These are phyloP conservation scores for Elaphomyces granulatus DNA, from an alignment of 495 filamentous ascomycete genomes.

Conservation along the genomic window DNA sequence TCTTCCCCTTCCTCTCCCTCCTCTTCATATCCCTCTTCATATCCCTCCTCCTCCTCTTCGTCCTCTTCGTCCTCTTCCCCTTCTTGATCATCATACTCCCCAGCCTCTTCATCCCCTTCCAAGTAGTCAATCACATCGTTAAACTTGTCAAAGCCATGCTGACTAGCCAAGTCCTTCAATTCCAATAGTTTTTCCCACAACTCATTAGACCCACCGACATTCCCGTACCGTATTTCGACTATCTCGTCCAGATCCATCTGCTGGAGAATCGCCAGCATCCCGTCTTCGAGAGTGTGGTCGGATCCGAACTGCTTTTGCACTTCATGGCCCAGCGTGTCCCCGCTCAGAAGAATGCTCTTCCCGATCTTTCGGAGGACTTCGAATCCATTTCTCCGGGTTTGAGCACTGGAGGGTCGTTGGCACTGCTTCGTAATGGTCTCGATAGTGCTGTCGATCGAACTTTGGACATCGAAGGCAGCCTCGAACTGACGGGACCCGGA, in stretches of 20 bases:
- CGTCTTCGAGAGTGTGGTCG: conserved; percentile 5
- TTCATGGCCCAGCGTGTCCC: conserved; percentile 7
- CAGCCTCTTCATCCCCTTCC: not conserved
- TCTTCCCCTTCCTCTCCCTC: conserved; percentile 1
- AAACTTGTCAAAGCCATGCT: conserved; percentile 3
- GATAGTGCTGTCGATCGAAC: not conserved
- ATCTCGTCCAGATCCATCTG: conserved; percentile 6
- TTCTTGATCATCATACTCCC: not conserved
- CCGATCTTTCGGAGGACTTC: conserved; percentile 11
- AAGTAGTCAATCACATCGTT: conserved; percentile 2
- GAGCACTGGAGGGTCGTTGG: not conserved
- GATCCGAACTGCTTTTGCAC: conserved; percentile 8
- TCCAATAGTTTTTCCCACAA: conserved; percentile 6
- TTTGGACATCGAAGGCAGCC: not conserved
- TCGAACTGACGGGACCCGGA: not conserved
- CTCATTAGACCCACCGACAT: too few relatives aligned
- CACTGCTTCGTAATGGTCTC: not conserved
- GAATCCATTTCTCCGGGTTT: conserved; percentile 10
- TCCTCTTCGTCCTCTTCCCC: not conserved
- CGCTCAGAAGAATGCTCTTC: conserved; percentile 8
- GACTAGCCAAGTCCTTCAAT: conserved; percentile 3
- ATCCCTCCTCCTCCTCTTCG: not conserved
- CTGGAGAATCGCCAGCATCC: conserved; percentile 7
- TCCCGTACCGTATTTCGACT: not conserved
- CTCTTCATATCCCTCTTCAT: conserved; percentile 1